Evolutionary conservation across 2,329 filamentous ascomycete genomes (phyloP).

Genomic region (Magnaporthiopsis rhizophila): DNA sequence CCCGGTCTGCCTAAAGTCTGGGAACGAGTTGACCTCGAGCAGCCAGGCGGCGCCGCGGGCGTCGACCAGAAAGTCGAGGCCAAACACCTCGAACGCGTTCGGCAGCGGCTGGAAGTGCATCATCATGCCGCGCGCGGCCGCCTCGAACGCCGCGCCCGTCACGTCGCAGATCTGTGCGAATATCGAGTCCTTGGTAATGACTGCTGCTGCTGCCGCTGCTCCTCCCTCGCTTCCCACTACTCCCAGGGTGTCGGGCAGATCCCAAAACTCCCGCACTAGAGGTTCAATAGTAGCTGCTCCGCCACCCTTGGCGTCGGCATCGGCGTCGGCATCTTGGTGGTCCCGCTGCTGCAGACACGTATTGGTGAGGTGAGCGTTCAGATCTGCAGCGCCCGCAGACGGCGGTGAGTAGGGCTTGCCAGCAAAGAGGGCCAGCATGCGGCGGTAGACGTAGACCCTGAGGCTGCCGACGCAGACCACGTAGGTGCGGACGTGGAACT

Average conservation of each 20-base stretch:
- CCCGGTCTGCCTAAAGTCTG: constrained; percentile 91
- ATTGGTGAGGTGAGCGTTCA: constrained; percentile 82
- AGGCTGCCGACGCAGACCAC: constrained; percentile 74
- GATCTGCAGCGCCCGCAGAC: constrained; percentile 39
- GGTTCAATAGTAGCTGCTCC: constrained; percentile 27
- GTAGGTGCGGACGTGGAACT: constrained; percentile 94
- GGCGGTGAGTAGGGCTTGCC: constrained; percentile 64
- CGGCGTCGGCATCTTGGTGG: constrained; percentile 10
- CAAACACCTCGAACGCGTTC: constrained; percentile 88
- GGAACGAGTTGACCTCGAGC: constrained; percentile 91
- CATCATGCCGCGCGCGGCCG: constrained; percentile 73
- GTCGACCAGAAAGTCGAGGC: constrained; percentile 83
- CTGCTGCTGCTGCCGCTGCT: background rate
- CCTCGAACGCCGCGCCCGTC: constrained; percentile 76
- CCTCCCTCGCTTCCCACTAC: background rate
- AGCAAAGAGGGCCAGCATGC: constrained; percentile 92
- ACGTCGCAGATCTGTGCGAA: constrained; percentile 66
- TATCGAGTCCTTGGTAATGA: constrained; percentile 41
- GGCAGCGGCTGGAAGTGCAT: constrained; percentile 86
- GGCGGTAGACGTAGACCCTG: constrained; percentile 75
- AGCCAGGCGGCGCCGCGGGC: constrained; percentile 58
- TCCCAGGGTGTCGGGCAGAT: constrained; percentile 33
- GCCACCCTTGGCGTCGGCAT: constrained; percentile 45
- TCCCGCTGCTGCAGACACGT: constrained; percentile 74
- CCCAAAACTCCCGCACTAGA: constrained; percentile 53